Base-by-base conservation (phyloP, 768 basidiomycete genomes). In the Galerina marginata region DNA sequence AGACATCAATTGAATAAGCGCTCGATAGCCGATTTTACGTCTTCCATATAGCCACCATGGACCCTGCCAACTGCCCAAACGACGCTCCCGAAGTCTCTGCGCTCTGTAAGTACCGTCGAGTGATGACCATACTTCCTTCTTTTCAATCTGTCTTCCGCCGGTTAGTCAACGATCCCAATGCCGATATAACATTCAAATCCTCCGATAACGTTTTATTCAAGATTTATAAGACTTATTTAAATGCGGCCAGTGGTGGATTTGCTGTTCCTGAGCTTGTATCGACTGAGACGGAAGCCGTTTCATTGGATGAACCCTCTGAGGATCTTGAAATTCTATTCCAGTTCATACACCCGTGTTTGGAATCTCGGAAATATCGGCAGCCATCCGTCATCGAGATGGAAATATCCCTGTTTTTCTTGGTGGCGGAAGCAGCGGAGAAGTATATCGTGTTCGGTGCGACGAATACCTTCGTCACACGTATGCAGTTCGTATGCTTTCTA, bases 401-500 rank as follows among this genome's bases (percentile, higher is more conserved):
- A 2, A 59, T 64, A 11, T 44, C 55, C 2, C 14, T 56, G 0
- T 46, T 71, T 11, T 54, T 56, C 26, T 0, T 42, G 6, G 50
- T 72, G 5, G 64, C 67, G 1, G 71, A 72, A 54, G 71, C 71
- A 2, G 71, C 67, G 6, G 66, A 72, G 44, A 71, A 68, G 26
- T 72, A 72, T 45, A 53, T 59, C 15, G 67, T 71, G 1, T 72
- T 60, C 50, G 56, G 65, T 12, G 65, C 68, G n/a, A 72, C 69
- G 66, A 66, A 63, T 23, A 51, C 62, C 6, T 71, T 63, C 45
- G 54, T 58, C 5, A 59, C 66, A 5, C 39, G 48, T 12, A 56
- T 71, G 64, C 43, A 56, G 68, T 66, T 37, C 29, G 56, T 36
- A 4, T 26, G 20, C 23, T 26, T 15, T 9, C 5, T 2, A 36